phyloP scores from a whole-genome alignment of 1,284 basidiomycete genomes.

The Cryptococcus hybrid region DNA sequence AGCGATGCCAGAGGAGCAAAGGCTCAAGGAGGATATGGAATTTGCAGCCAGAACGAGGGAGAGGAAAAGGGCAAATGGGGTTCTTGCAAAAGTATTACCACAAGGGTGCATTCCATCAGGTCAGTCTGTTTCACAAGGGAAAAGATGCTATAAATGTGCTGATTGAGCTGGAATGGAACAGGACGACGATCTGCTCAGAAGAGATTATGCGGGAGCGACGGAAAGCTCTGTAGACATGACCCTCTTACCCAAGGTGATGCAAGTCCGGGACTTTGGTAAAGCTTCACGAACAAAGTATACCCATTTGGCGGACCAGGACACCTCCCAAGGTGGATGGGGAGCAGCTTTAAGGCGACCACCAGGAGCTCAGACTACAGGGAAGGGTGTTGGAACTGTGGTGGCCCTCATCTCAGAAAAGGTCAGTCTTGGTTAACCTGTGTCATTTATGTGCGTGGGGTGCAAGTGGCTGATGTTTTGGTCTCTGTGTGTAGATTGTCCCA shows the following conservation, averaged over 20 bases:
- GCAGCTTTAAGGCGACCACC: conserved; percentile 57
- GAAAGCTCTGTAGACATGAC: conserved; percentile 81
- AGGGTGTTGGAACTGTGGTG: conserved; percentile 89
- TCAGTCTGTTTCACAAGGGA: conserved; percentile 35
- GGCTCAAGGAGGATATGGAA: conserved; percentile 86
- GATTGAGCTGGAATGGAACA: conserved; percentile 37
- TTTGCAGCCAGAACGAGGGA: conserved; percentile 74
- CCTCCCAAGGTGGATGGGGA: conserved; percentile 76
- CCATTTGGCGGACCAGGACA: conserved; percentile 93
- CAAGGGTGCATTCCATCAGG: conserved; percentile 98
- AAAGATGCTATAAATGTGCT: conserved; percentile 1
- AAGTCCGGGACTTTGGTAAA: conserved; percentile 89
- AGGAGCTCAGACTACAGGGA: conserved; percentile 53
- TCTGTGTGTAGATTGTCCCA: conserved; percentile 37
- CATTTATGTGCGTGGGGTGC: background rate
- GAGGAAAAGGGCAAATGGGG: conserved; percentile 63
- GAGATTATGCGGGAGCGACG: conserved; percentile 87
- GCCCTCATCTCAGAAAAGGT: conserved; percentile 86
- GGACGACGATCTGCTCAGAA: conserved; percentile 85
- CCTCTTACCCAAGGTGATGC: conserved; percentile 89
- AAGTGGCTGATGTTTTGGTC: background rate
- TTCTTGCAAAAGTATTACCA: conserved; percentile 99
- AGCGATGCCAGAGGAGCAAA: conserved; percentile 86
- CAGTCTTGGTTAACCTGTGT: conserved; percentile 9
- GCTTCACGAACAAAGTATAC: conserved; percentile 66